These are phyloP conservation scores for Tolypocladium inflatum DNA, from an alignment of 2,329 filamentous ascomycete species.

Conservation along the genomic window DNA sequence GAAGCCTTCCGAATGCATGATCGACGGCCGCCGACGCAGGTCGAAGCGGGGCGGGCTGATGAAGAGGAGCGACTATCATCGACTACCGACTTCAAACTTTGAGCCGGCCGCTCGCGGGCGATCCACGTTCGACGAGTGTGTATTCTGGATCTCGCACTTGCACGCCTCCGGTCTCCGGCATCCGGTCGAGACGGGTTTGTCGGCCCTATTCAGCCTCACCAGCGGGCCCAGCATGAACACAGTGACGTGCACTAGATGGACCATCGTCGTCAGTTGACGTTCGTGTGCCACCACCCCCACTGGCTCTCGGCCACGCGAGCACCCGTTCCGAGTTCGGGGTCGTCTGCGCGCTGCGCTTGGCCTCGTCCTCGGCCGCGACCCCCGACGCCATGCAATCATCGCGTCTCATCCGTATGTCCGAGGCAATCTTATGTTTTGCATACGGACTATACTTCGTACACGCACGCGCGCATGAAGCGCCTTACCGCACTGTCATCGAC, in stretches of 20 bases:
- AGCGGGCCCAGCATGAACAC: neutral
- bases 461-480: neutral
- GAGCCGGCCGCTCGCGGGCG: neutral
- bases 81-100: neutral
- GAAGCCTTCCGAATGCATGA: neutral
- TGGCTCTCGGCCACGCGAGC: neutral
- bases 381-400: neutral
- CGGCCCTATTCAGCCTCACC: conserved; percentile 1
- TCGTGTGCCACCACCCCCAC: neutral
- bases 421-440: neutral
- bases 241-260: neutral
- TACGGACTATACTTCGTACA: neutral
- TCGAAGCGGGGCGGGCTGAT: neutral
- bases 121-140: neutral
- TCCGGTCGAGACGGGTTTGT: neutral
- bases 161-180: neutral
- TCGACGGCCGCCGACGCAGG: neutral
- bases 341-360: neutral
- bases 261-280: neutral
- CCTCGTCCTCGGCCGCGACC: neutral
- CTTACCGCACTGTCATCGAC: neutral
- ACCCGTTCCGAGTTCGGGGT: neutral
- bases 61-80: neutral
- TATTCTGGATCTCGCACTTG: neutral
- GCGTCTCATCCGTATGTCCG: neutral